phyloP scores from a whole-genome alignment of 768 basidiomycete species.

The Lentinula raphanica region DNA sequence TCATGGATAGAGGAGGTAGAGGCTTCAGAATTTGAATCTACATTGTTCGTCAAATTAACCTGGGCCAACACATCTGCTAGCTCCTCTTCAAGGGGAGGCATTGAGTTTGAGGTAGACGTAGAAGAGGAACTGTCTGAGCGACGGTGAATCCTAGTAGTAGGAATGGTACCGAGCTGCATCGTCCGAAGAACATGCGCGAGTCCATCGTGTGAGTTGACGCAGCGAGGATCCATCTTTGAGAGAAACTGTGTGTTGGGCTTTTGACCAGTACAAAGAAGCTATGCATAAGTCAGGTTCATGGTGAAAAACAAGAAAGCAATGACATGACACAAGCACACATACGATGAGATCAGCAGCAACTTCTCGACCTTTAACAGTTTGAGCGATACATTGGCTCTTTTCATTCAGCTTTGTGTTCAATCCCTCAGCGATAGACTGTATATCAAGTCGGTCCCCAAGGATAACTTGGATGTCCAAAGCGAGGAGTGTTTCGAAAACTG shows the following conservation, averaged over 20 bases:
- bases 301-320: neutral
- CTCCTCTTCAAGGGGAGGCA: neutral
- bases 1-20: neutral
- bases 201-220: slow-evolving; percentile 32
- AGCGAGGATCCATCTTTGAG: slow-evolving; percentile 31
- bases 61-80: neutral
- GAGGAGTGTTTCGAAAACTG: slow-evolving; percentile 35
- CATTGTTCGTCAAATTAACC: neutral
- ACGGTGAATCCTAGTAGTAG: neutral
- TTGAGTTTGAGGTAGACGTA: neutral
- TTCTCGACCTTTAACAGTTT: slow-evolving; percentile 44
- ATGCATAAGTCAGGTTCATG: neutral
- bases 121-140: neutral
- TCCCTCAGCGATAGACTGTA: slow-evolving; percentile 20
- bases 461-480: slow-evolving; percentile 43
- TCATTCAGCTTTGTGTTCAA: slow-evolving; percentile 21
- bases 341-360: slow-evolving; percentile 52
- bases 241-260: slow-evolving; percentile 50
- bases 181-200: slow-evolving; percentile 44
- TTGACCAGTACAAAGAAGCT: slow-evolving; percentile 63
- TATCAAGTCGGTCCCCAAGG: slow-evolving; percentile 50
- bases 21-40: neutral
- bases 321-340: slow-evolving; percentile 19
- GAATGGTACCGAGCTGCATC: slow-evolving; percentile 40
- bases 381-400: slow-evolving; percentile 29